A percentile compares a stretch with the other conserved stretches of the same genome.
Conservation (phyloP, 441 rosid species). For the Pelargonium cotyledonis region DNA sequence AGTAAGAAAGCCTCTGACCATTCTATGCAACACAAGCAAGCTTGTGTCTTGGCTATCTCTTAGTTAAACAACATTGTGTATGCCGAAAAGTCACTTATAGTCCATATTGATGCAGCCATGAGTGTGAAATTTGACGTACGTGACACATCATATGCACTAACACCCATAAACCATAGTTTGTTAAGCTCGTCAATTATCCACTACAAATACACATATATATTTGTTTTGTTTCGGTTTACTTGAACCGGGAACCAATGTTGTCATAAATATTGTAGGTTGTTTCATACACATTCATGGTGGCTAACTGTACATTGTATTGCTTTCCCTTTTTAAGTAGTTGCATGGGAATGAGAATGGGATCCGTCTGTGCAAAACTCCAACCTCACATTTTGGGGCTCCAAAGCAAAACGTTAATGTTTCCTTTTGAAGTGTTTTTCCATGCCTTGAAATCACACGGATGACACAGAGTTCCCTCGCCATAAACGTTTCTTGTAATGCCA, state of each 20-base stretch:
- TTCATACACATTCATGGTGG: slow-evolving; percentile 22
- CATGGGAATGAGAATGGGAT: slow-evolving; percentile 19
- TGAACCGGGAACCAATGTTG: neutral
- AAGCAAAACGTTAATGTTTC: neutral
- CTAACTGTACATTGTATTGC: slow-evolving; percentile 10
- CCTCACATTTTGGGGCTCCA: slow-evolving; percentile 7
- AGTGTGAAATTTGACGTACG: neutral
- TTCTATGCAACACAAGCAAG: slow-evolving; percentile 3
- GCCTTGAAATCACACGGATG: slow-evolving; percentile 3
- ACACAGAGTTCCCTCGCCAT: too few species aligned
- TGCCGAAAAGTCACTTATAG: slow-evolving; percentile 19
- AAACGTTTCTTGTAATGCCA: too few species aligned
- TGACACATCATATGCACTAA: slow-evolving; percentile 11
- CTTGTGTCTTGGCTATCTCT: neutral
- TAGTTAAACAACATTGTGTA: slow-evolving; percentile 16
- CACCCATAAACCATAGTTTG: slow-evolving; percentile 16
- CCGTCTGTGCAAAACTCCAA: slow-evolving; percentile 4
- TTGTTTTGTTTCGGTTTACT: neutral
- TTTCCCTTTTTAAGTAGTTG: neutral
- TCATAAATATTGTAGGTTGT: neutral
- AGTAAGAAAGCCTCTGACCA: neutral
- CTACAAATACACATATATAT: slow-evolving; percentile 21
- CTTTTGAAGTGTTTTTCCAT: slow-evolving; percentile 20
- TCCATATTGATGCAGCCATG: slow-evolving; percentile 9
- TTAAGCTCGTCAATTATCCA: slow-evolving; percentile 18